Evolutionary conservation across 2,329 filamentous ascomycete genomes (phyloP).

Genomic region (Lasiodiplodia sp.): DNA sequence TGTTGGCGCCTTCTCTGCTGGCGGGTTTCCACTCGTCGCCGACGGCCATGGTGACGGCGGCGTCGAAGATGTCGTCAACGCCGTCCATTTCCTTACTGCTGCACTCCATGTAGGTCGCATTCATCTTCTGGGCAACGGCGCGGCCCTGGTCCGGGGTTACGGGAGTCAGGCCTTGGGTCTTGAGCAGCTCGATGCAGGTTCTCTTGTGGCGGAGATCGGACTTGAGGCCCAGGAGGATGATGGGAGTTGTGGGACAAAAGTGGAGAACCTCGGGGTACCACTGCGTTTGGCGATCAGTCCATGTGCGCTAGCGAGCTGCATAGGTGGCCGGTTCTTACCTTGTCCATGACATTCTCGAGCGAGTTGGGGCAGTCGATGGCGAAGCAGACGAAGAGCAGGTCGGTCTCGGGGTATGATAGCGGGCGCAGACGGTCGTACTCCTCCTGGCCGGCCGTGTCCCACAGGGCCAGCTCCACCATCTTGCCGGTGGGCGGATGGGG

Average conservation of each 20-base stretch:
- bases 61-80: conserved; percentile 95
- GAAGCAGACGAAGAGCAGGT: conserved; percentile 98
- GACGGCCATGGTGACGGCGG: conserved; percentile 88
- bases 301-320: not conserved
- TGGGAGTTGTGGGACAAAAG: conserved; percentile 96
- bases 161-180: conserved; percentile 94
- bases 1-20: conserved; percentile 8
- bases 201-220: conserved; percentile 95
- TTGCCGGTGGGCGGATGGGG: conserved; percentile 87
- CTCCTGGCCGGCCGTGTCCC: conserved; percentile 98
- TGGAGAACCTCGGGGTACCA: conserved; percentile 99
- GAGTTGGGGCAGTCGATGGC: conserved; percentile 99
- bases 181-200: conserved; percentile 97
- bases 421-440: conserved; percentile 97
- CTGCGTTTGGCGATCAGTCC: conserved; percentile 56
- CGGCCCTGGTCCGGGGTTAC: conserved; percentile 91
- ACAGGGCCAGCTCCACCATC: conserved; percentile 93
- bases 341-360: conserved; percentile 97
- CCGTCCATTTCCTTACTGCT: conserved; percentile 97
- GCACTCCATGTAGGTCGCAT: conserved; percentile 95
- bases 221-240: conserved; percentile 95
- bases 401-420: conserved; percentile 96
- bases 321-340: conserved; percentile 66
- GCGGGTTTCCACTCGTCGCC: conserved; percentile 63
- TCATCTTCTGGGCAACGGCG: conserved; percentile 90